A percentile compares a stretch with the other conserved stretches of the same genome.
phyloP scores from a whole-genome alignment of 345 rosid species.

The Linum tenue region DNA sequence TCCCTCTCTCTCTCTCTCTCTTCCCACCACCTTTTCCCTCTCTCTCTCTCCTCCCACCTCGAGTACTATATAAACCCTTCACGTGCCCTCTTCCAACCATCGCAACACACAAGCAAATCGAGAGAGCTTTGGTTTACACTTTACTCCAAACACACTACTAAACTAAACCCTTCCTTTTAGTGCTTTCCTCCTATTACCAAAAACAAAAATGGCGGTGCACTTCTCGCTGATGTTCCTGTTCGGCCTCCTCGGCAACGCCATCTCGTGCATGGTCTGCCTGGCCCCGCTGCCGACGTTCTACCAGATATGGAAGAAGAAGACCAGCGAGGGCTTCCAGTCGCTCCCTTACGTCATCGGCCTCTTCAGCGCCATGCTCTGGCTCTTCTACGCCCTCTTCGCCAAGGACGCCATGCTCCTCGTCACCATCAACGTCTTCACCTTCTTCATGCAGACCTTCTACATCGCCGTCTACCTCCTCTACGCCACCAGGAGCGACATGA shows the following conservation, averaged over 20 bases:
- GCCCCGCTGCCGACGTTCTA: conserved; percentile 26
- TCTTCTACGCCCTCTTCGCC: too few relatives aligned
- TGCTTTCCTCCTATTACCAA: too few relatives aligned
- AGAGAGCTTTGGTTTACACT: too few relatives aligned
- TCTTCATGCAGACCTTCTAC: conserved; percentile 15
- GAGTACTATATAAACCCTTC: too few relatives aligned
- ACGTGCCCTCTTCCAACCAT: too few relatives aligned
- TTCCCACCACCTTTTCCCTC: too few relatives aligned
- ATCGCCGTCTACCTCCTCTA: conserved; percentile 13
- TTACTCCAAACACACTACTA: not conserved
- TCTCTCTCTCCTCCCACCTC: too few relatives aligned
- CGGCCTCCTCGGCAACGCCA: conserved; percentile 17
- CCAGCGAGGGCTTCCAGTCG: conserved; percentile 25
- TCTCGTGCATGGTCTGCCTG: conserved; percentile 13
- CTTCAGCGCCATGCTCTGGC: conserved; percentile 27
- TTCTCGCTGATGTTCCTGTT: conserved; percentile 12
- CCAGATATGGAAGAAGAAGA: conserved; percentile 23
- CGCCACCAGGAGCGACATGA: conserved; percentile 16
- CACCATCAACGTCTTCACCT: too few relatives aligned
- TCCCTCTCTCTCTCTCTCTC: too few relatives aligned
- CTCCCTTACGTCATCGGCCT: conserved; percentile 25
- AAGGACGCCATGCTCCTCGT: too few relatives aligned
- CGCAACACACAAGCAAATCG: too few relatives aligned
- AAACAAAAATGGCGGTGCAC: conserved; percentile 11
- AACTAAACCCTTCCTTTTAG: not conserved